phyloP scores from a whole-genome alignment of 306 rosid genomes.

The Acacia confusa region DNA sequence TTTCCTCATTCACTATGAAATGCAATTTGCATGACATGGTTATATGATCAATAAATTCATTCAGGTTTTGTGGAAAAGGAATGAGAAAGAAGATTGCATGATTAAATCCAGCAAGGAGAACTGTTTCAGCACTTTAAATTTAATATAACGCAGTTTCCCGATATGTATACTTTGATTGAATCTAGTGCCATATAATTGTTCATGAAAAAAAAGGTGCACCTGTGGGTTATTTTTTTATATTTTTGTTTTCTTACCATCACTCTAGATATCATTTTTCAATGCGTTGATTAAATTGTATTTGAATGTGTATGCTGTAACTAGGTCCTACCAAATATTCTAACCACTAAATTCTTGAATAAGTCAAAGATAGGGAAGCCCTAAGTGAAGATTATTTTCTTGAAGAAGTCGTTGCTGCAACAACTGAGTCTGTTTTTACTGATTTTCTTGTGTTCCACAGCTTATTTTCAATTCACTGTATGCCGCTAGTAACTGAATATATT shows the following conservation, averaged over 20 bases:
- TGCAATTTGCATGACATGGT: not conserved
- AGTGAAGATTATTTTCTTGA: constrained; percentile 65
- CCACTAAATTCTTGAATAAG: constrained; percentile 14
- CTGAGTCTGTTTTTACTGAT: constrained; percentile 33
- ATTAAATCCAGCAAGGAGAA: not conserved
- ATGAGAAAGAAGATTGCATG: not conserved
- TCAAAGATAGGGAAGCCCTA: constrained; percentile 48
- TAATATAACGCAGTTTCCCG: not conserved
- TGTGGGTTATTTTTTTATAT: not conserved
- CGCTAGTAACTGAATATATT: not conserved
- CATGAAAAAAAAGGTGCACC: not conserved
- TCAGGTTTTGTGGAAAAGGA: not conserved
- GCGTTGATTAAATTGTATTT: not conserved
- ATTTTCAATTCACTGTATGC: not conserved
- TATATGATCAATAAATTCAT: not conserved
- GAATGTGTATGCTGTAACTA: not conserved
- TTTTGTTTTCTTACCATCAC: not conserved
- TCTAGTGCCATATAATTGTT: not conserved
- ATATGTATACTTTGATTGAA: not conserved
- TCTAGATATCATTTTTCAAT: not conserved
- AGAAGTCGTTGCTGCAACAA: constrained; percentile 58
- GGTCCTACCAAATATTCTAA: not conserved
- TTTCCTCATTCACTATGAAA: too few species aligned
- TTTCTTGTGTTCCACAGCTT: not conserved
- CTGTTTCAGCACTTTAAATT: not conserved